These are phyloP conservation scores for Paramecium pentaurelia DNA, from an alignment of 73 alveolate species.

Conservation along the genomic window DNA sequence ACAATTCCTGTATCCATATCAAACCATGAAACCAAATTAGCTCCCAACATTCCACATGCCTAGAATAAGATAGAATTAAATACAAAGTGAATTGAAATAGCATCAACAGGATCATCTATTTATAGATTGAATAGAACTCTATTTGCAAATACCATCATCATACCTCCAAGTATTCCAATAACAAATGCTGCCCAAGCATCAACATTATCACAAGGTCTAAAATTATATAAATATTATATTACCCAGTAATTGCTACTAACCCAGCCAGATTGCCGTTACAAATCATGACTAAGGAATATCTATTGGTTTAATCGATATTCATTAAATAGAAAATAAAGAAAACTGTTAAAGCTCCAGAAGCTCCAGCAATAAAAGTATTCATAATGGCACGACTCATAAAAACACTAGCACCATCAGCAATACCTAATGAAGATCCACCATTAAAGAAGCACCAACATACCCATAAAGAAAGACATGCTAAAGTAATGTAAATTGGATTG, in stretches of 20 bases:
- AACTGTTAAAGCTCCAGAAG: slow-evolving; percentile 46
- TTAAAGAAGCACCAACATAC: slow-evolving; percentile 45
- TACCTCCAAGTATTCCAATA: slow-evolving; percentile 63
- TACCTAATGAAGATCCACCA: slow-evolving; percentile 41
- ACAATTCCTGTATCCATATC: slow-evolving; percentile 38
- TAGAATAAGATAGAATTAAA: background rate
- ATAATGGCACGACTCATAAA: slow-evolving; percentile 59
- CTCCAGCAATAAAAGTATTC: slow-evolving; percentile 64
- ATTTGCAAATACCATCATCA: slow-evolving; percentile 45
- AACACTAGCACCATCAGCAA: slow-evolving; percentile 29
- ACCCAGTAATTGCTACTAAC: slow-evolving; percentile 63
- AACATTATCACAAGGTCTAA: slow-evolving; percentile 56
- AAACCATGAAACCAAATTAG: slow-evolving; percentile 27
- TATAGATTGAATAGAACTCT: slow-evolving; percentile 7
- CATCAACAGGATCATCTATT: slow-evolving; percentile 79
- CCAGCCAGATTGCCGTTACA: slow-evolving; percentile 69
- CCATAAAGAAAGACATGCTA: slow-evolving; percentile 34
- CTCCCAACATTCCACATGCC: slow-evolving; percentile 69
- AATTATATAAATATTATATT: background rate
- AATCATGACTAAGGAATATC: slow-evolving; percentile 50
- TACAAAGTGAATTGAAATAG: slow-evolving; percentile 66
- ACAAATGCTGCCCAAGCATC: slow-evolving; percentile 64
- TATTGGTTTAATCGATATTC: background rate
- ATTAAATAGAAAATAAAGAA: slow-evolving; percentile 15
- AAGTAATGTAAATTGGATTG: slow-evolving; percentile 24